Base-by-base conservation (phyloP, 768 basidiomycete species). In the Mycena kentingensis region DNA sequence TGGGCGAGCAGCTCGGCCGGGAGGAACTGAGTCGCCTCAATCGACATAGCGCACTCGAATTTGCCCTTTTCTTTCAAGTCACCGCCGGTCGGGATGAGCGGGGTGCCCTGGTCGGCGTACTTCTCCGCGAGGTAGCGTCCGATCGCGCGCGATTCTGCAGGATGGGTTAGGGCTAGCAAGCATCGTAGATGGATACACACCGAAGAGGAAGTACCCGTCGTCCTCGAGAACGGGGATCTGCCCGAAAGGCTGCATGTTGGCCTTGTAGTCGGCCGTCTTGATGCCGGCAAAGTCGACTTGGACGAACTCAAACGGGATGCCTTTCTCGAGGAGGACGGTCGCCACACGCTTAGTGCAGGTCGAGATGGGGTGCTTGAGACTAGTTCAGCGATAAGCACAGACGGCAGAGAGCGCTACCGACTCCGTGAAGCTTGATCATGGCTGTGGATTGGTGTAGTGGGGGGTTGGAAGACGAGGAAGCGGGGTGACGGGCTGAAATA, bases 231-330 rank as follows among this genome's bases (percentile, higher is more conserved):
- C 43, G 3, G 53, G 53, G 11, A 54, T 65, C 60, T 77, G 73
- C 13, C 80, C 78, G 55, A 82, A 83, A 0, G 85, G 83, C 61
- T 86, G 82, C 32, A 66, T 61, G 24, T 64, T 55, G 5, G 72
- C 16, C 63, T 60, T 74, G 6, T 48, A 69, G 2, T 72, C 52
- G 0, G 57, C 0, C 60, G 79, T 82, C 21, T 81, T 75, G 57
- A 76, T 73, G 16, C 64, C 58, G n/a, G 41, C 0, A 19, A 77
- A 38, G 57, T 77, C 60, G 54, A 81, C 39, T 13, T 19, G n/a
- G 18, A 74, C 55, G 42, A 82, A 29, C 55, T 78, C 74, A 62
- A 76, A 83, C 0, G 77, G 73, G 11, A 85, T 66, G 2, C 71
- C 52, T 58, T 78, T 76, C 63, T 84, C 82, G 49, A 70, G 65